Percentiles rank a stretch among this genome's conserved stretches.
Evolutionary conservation across 177 flowering plant species (phyloP).

Genomic region (Vitis hybrid): DNA sequence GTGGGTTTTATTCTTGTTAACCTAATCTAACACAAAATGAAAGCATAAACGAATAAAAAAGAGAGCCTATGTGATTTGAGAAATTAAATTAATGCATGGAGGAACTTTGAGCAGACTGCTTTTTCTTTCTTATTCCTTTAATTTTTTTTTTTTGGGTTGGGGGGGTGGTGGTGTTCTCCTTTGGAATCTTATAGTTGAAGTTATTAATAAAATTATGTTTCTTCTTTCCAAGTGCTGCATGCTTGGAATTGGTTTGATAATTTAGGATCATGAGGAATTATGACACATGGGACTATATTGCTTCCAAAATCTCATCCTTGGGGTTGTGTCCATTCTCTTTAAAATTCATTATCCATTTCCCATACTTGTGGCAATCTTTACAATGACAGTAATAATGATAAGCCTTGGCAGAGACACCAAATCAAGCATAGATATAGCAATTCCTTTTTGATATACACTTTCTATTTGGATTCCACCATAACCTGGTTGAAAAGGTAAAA

Average conservation of each 20-base stretch:
- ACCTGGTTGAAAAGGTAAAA: not conserved
- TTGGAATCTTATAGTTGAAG: not conserved
- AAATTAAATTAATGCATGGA: not conserved
- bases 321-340: too few relatives aligned
- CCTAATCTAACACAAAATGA: not conserved
- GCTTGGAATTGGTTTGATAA: too few relatives aligned
- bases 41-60: not conserved
- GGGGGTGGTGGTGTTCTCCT: too few relatives aligned
- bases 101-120: not conserved
- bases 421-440: too few relatives aligned
- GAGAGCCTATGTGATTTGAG: not conserved
- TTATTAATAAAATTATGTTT: not conserved
- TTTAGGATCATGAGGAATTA: too few relatives aligned
- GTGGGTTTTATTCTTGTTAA: not conserved
- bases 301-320: too few relatives aligned
- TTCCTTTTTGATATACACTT: not conserved
- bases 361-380: too few relatives aligned
- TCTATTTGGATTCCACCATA: conserved; percentile 9
- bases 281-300: too few relatives aligned
- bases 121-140: not conserved
- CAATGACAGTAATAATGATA: too few relatives aligned
- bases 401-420: too few relatives aligned
- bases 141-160: too few relatives aligned
- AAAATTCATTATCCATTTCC: too few relatives aligned
- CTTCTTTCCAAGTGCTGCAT: not conserved